These are phyloP conservation scores for Didymellaceae sp. DNA, from an alignment of 2,329 filamentous ascomycete genomes.

Conservation along the genomic window DNA sequence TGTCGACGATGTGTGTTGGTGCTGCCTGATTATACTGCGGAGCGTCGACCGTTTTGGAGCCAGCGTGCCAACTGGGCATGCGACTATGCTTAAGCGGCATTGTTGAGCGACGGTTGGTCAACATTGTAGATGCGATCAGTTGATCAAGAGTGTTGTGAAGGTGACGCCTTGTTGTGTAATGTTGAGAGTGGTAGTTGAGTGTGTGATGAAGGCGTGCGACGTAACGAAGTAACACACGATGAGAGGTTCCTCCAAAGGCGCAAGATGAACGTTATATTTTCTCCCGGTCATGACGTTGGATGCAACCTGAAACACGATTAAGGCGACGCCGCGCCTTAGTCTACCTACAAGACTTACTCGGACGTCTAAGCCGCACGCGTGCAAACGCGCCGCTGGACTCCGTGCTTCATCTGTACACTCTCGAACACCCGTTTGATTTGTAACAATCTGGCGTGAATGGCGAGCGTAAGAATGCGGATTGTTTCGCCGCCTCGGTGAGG, in stretches of 20 bases:
- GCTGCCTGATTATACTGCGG: slow-evolving; percentile 1
- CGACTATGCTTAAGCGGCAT: slow-evolving; percentile 41
- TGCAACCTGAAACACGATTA: slow-evolving; percentile 33
- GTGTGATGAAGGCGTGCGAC: too few species aligned
- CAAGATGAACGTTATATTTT: slow-evolving; percentile 1
- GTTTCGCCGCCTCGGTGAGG: neutral
- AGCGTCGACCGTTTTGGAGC: slow-evolving; percentile 24
- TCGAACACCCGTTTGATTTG: neutral
- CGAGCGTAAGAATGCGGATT: neutral
- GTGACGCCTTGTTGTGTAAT: neutral
- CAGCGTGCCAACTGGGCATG: slow-evolving; percentile 35
- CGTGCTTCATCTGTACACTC: slow-evolving; percentile 7
- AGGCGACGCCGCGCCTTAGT: slow-evolving; percentile 28
- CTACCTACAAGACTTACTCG: slow-evolving; percentile 25
- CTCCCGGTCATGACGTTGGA: slow-evolving; percentile 16
- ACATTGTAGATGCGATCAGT: slow-evolving; percentile 23
- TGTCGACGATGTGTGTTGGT: slow-evolving; percentile 26
- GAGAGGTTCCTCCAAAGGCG: neutral
- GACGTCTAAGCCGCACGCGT: slow-evolving; percentile 24
- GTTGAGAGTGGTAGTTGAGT: neutral
- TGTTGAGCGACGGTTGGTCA: slow-evolving; percentile 47
- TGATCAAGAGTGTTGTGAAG: neutral
- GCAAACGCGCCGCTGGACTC: slow-evolving; percentile 10
- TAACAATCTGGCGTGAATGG: neutral
- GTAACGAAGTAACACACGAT: neutral